These are phyloP conservation scores for Chalciporus sphaerocephalus DNA, from an alignment of 768 basidiomycete genomes.

Conservation along the genomic window DNA sequence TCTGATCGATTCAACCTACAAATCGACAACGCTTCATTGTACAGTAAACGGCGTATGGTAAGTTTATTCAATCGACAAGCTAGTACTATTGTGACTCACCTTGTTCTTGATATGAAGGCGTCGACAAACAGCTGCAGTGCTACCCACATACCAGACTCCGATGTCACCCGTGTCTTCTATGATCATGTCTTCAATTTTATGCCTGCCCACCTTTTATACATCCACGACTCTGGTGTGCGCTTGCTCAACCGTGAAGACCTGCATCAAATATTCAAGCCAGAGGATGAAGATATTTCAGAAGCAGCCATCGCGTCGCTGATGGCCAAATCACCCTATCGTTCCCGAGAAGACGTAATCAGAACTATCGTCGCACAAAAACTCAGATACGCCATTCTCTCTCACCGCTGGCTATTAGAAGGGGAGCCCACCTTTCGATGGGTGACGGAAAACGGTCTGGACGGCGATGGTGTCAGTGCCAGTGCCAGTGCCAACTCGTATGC, in stretches of 20 bases:
- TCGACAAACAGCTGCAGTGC: background rate
- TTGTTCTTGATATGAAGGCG: no score
- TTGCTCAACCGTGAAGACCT: constrained; percentile 15
- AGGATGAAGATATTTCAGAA: constrained; percentile 7
- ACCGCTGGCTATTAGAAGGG: constrained; percentile 12
- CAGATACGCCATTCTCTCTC: constrained; percentile 14
- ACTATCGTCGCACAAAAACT: constrained; percentile 8
- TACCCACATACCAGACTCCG: background rate
- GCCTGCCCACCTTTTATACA: constrained; percentile 16
- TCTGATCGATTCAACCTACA: no score
- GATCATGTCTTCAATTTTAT: constrained; percentile 16
- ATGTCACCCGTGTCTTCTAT: constrained; percentile 6
- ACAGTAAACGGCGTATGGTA: no score
- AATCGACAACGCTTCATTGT: no score
- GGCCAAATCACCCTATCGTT: background rate
- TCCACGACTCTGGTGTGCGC: constrained; percentile 4
- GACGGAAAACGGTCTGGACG: constrained; percentile 3
- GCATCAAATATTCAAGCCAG: constrained; percentile 10
- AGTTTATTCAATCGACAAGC: no score
- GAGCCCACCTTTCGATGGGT: constrained; percentile 11
- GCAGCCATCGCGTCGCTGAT: constrained; percentile 1
- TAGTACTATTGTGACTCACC: no score
- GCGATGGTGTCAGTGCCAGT: no score
- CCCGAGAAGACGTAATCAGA: constrained; percentile 6
- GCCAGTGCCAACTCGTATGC: no score